Evolutionary conservation across 345 rosid genomes (phyloP), one percentile per base, ranked within the genome.

Genomic region (Eucalyptus sp.): DNA sequence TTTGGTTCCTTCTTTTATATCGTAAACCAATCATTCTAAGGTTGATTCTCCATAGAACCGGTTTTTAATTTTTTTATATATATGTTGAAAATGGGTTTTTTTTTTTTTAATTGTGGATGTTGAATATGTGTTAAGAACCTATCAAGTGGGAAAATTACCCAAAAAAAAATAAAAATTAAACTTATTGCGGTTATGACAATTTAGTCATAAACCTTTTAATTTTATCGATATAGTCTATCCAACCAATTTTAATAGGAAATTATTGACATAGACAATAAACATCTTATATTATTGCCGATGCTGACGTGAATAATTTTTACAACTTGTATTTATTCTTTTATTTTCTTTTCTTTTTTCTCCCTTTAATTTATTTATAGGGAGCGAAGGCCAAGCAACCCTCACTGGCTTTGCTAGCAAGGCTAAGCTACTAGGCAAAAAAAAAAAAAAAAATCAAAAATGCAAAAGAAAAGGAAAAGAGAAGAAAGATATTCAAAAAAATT

Each of bases 281-380:
- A 12, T 60, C 31, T 12, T 12, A 27, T 11, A 1, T 2, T 5
- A 60, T 2, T 1, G 7, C 14, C 4, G 0, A 27, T 60, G 14
- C 1, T 5, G 3, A 56, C 2, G 4, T 22, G 5, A 1, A 56
- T 25, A 60, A 60, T 60, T 60, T 60, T 27, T 60, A 25, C 14
- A 60, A 60, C 6, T 60, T 27, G 3, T 27, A 10, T 58, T 5
- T 58, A 9, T 10, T 58, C 1, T 58, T 58, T 25, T 25, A 1
- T 22, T 58, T 58, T 25, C 1, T 60, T 60, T 60, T 27, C 2
- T 12, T 25, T 37, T 37, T 37, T 37, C 1, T 60, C 7, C 15
- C 3, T 22, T 24, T 56, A 56, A 56, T 56, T 56, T 2, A 56
- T 22, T 56, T 9, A 4, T 4, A 8, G 1, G 5, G 13, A 24